Evolutionary conservation across 1,284 basidiomycete genomes (phyloP).

Genomic region (Ceratobasidium sp.): DNA sequence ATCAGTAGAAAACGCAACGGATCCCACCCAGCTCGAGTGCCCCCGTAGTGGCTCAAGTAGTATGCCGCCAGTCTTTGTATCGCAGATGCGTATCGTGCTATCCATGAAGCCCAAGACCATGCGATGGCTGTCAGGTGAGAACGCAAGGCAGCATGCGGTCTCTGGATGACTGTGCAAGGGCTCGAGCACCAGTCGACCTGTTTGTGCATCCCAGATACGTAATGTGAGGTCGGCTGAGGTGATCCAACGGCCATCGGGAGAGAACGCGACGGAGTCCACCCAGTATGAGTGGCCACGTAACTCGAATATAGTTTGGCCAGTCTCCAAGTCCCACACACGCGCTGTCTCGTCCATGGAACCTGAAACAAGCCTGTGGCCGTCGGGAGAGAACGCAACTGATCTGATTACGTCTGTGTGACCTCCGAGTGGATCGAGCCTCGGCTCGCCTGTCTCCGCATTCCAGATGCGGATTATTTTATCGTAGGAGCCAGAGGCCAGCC

Average conservation of each 20-base stretch:
- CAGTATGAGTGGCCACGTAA: not conserved
- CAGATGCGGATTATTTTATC: not conserved
- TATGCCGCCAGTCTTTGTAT: not conserved
- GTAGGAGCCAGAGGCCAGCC: not conserved
- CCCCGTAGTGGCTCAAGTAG: not conserved
- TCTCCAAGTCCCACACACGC: too few relatives aligned
- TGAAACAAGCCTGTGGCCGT: slow-evolving; percentile 22
- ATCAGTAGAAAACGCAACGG: slow-evolving; percentile 20
- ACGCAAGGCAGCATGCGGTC: too few relatives aligned
- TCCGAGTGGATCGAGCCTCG: not conserved
- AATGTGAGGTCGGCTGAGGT: too few relatives aligned
- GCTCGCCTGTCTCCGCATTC: not conserved
- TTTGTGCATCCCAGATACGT: not conserved
- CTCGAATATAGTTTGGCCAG: too few relatives aligned
- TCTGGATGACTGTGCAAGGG: not conserved
- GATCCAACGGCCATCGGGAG: not conserved
- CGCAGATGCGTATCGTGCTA: too few relatives aligned
- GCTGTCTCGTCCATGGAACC: slow-evolving; percentile 23
- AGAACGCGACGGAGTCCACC: not conserved
- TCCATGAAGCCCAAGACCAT: too few relatives aligned
- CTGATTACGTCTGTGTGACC: slow-evolving; percentile 6
- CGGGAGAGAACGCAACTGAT: slow-evolving; percentile 32
- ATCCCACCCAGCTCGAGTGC: not conserved
- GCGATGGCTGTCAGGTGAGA: too few relatives aligned
- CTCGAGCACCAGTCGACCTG: not conserved